Conservation (phyloP, 2,329 filamentous ascomycete species). For the Verruconis gallopava region DNA sequence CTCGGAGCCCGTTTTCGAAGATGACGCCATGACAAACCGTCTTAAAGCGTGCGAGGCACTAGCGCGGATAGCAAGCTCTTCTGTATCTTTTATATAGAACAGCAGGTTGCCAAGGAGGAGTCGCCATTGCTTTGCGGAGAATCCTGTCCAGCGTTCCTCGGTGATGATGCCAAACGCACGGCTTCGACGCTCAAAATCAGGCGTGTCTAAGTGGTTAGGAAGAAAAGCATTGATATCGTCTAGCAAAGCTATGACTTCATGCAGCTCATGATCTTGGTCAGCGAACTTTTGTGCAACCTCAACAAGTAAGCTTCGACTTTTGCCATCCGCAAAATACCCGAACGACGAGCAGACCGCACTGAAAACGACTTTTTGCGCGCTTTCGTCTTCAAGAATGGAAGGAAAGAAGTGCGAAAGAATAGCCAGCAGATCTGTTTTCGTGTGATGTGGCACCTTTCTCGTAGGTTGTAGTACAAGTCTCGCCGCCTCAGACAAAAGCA, state of each 20-base stretch:
- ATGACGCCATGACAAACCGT: constrained; percentile 54
- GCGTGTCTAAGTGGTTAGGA: constrained; percentile 60
- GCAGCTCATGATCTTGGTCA: constrained; percentile 45
- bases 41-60: constrained; percentile 75
- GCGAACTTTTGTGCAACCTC: constrained; percentile 61
- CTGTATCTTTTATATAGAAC: constrained; percentile 72
- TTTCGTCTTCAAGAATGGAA: constrained; percentile 35
- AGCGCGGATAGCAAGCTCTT: constrained; percentile 73
- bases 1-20: constrained; percentile 35
- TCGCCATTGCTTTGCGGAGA: constrained; percentile 66
- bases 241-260: constrained; percentile 56
- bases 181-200: constrained; percentile 75
- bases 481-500: constrained; percentile 65
- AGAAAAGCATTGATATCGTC: constrained; percentile 70
- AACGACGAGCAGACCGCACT: constrained; percentile 69
- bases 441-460: constrained; percentile 65
- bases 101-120: constrained; percentile 82
- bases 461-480: constrained; percentile 78
- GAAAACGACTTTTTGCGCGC: constrained; percentile 44
- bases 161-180: constrained; percentile 64
- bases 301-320: constrained; percentile 62
- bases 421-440: constrained; percentile 67
- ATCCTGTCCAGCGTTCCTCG: constrained; percentile 42
- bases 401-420: constrained; percentile 73
- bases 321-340: constrained; percentile 74